These are phyloP conservation scores for Ambrosia artemisiifolia DNA, from an alignment of 129 eudicot species.

Conservation along the genomic window DNA sequence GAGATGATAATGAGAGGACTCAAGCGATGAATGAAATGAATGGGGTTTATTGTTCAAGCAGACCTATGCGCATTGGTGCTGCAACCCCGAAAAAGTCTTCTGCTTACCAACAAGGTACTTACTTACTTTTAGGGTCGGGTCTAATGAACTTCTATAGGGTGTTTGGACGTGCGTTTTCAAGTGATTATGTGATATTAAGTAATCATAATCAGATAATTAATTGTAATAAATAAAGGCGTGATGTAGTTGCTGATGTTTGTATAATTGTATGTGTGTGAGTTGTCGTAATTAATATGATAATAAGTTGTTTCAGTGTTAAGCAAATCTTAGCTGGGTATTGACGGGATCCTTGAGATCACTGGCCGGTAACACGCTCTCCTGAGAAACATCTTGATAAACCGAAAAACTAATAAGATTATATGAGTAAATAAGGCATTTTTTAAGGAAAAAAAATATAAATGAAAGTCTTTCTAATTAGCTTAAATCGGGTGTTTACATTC, in stretches of 20 bases:
- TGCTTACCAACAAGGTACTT: conserved; percentile 57
- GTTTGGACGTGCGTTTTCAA: no score
- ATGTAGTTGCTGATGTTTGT: no score
- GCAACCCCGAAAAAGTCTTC: conserved; percentile 59
- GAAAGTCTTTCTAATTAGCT: background rate
- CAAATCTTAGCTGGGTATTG: no score
- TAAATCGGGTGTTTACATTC: background rate
- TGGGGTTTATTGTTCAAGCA: conserved; percentile 56
- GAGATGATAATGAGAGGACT: conserved; percentile 65
- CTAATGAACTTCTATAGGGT: background rate
- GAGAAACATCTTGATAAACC: no score
- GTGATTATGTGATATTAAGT: no score
- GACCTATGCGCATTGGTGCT: conserved; percentile 72
- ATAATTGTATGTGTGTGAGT: no score
- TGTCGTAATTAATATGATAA: background rate
- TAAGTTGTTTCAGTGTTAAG: background rate
- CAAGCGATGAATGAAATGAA: conserved; percentile 71
- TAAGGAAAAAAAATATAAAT: background rate
- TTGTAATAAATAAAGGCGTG: no score
- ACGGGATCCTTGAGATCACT: no score
- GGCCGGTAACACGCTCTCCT: no score
- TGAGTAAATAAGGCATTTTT: background rate
- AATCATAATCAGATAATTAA: no score
- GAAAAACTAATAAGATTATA: no score
- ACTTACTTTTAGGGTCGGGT: background rate